These are phyloP conservation scores for Solanum microdontum DNA, from an alignment of 257 asterid genomes.

Conservation along the genomic window DNA sequence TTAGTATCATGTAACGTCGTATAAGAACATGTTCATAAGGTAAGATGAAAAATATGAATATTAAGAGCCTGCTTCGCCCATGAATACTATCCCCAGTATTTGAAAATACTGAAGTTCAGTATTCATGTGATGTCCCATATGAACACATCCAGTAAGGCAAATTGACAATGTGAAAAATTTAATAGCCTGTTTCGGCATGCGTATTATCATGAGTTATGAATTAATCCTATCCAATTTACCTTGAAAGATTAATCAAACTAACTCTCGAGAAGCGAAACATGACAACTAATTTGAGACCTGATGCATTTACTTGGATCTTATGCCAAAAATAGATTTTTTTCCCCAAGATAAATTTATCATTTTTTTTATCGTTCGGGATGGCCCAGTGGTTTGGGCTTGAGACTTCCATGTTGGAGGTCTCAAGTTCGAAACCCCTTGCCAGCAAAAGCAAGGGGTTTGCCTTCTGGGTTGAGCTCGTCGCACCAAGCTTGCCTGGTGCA, in stretches of 20 bases:
- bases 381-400: not conserved
- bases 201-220: not conserved
- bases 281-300: not conserved
- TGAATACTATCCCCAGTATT: not conserved
- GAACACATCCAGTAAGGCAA: not conserved
- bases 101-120: not conserved
- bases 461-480: not conserved
- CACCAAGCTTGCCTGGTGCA: not conserved
- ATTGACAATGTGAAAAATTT: not conserved
- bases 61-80: not conserved
- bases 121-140: not conserved
- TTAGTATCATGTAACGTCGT: not conserved
- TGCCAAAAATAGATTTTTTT: not conserved
- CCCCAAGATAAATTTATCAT: not conserved
- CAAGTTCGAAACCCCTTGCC: not conserved
- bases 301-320: not conserved
- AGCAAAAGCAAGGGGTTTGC: not conserved
- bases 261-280: not conserved
- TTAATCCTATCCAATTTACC: not conserved
- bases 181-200: not conserved
- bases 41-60: not conserved
- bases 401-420: not conserved
- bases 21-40: not conserved
- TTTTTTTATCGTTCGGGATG: no score
- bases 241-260: not conserved